Evolutionary conservation across 345 rosid species (phyloP), one percentile per base, ranked within the genome.

Genomic region (Populus pruinosa): DNA sequence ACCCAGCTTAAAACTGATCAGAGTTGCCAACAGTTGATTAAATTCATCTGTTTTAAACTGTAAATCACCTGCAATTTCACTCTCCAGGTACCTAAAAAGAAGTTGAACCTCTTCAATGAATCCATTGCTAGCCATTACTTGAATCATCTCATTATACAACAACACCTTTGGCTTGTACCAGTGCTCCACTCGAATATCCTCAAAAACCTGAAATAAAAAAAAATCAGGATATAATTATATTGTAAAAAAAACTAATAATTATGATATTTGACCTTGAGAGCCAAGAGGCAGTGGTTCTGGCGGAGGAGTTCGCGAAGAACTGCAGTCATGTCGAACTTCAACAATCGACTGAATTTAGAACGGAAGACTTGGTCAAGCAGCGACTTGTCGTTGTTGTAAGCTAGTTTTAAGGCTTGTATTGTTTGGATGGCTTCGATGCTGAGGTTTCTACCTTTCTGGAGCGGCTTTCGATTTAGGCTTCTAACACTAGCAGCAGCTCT

Each of bases 341-440:
- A 84, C 76, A 93, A 83, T 33, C 94, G 94, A 64, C 82, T 83
- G 90, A 90, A 83, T 62, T 83, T 86, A 79, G 87, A 85, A 75
- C 76, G 74, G 53, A 89, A 76, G 61, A 82, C 86, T 21, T 81
- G 87, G 53, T 85, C 83, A 33, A 89, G 80, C 17, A 75, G 68
- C 5, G 27, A 23, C 14, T 31, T 6, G 38, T 39, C 68, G 53
- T 64, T 74, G 35, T 81, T 84, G 72, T 27, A 21, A 4, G 90
- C 93, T 81, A 94, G 88, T 81, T 93, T 93, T 79, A 89, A 85
- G 16, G 93, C 82, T 79, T 93, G 98, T 31, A 93, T 89, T 0
- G 90, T 83, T 74, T 93, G 96, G 70, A 93, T 93, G 16, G 94
- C 92, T 82, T 93, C 98, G 76, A 86, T 90, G 87, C 98, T 93